These are phyloP conservation scores for Fusarium lyarnte DNA, from an alignment of 2,329 filamentous ascomycete genomes.

Conservation along the genomic window DNA sequence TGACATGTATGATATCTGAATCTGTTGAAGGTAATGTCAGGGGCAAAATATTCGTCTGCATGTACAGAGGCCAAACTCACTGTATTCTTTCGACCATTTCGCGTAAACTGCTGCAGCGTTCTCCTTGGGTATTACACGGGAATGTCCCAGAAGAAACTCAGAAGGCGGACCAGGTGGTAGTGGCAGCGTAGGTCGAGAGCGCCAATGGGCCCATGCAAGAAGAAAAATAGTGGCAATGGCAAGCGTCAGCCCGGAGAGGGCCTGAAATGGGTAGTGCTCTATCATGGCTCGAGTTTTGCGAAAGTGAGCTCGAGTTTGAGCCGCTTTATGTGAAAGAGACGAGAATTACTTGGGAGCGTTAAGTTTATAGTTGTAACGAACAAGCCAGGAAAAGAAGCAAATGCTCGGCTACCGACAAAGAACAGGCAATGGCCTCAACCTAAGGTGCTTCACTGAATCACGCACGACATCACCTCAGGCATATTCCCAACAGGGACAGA, in stretches of 20 bases:
- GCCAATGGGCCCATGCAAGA: conserved; percentile 1
- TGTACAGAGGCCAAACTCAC: conserved; percentile 17
- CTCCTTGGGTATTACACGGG: conserved; percentile 42
- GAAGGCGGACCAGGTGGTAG: conserved; percentile 43
- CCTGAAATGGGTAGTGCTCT: conserved; percentile 14
- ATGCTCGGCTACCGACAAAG: neutral
- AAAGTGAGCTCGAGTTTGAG: neutral
- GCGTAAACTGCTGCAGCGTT: conserved; percentile 42
- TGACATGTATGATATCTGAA: conserved; percentile 47
- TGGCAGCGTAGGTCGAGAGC: conserved; percentile 19
- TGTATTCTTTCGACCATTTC: conserved; percentile 42
- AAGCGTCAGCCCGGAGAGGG: conserved; percentile 14
- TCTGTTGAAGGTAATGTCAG: conserved; percentile 20
- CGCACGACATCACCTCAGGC: neutral
- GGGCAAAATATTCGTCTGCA: neutral
- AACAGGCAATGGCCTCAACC: neutral
- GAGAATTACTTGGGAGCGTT: neutral
- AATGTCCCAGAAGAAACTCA: conserved; percentile 43
- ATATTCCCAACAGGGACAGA: neutral
- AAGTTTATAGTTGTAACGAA: neutral
- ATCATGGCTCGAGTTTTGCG: neutral
- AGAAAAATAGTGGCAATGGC: conserved; percentile 7
- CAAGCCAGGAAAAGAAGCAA: neutral
- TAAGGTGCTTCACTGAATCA: neutral
- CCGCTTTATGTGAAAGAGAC: neutral